Base-by-base conservation (phyloP, 2,329 filamentous ascomycete genomes). In the Pestalotiopsis fici region DNA sequence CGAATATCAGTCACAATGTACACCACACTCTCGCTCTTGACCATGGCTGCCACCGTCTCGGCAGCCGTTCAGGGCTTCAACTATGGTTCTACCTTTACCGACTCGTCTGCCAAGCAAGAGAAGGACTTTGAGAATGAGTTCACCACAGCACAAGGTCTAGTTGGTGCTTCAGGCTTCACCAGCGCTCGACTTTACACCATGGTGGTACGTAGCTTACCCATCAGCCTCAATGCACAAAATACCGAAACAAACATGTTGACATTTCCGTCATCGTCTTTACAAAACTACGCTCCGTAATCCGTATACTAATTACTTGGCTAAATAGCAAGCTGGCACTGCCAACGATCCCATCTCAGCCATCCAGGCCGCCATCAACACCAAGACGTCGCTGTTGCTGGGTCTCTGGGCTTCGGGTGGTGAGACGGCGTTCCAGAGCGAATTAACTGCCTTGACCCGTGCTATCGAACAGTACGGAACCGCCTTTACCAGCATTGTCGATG, bases 371-470 rank as follows among this genome's bases (percentile, higher is more conserved):
- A 94, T 97, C 79, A 87, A 86, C 72, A 93, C 93, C 74, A 87
- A 93, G 73, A 97, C 93, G 2, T 86, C 86, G 56, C 86, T 98
- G 28, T 87, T 98, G 12, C 88, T 97, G 13, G 94, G 94, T 72
- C 83, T 98, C 63, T 97, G 94, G 94, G 88, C 89, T 11, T 95
- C 93, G 0, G 91, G 85, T 54, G 90, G 90, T 62, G 82, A 87
- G 65, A 83, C 80, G 4, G 78, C 77, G 25, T 90, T 97, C 78
- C 81, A 86, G 77, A 92, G 93, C 77, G 94, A 97, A 82, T 81
- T 97, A 60, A 77, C 83, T 2, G 93, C 94, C 15, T 85, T 97
- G 61, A 87, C 87, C 78, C 81, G 84, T 56, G 92, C 93, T 71
- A 91, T 95, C 71, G 71, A 80, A 61, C 83, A 89, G 75, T 94